phyloP scores from a whole-genome alignment of 805 yeast species.

The Phaffomyces antillensis region DNA sequence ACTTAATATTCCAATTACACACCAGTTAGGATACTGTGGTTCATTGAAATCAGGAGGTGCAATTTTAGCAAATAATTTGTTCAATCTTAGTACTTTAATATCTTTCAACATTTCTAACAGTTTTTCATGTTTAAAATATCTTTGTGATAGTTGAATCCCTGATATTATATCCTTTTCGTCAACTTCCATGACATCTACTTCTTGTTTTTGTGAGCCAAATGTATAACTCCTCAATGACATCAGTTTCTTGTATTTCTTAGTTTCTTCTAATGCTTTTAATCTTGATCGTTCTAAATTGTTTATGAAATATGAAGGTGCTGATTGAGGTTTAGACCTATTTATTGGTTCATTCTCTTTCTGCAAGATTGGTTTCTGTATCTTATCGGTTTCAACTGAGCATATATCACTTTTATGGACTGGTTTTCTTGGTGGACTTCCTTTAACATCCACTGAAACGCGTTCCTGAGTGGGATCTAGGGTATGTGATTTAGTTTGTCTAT shows the following conservation, averaged over 20 bases:
- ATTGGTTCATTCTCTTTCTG: background rate
- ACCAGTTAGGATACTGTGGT: constrained; percentile 72
- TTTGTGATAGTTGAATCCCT: constrained; percentile 33
- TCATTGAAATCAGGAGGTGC: constrained; percentile 60
- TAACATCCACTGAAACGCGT: background rate
- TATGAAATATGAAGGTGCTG: constrained; percentile 27
- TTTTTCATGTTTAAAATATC: constrained; percentile 36
- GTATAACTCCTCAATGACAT: constrained; percentile 32
- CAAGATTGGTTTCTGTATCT: background rate
- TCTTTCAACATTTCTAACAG: constrained; percentile 36
- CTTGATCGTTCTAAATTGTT: constrained; percentile 24
- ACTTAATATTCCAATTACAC: constrained; percentile 64
- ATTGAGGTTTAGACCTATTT: background rate
- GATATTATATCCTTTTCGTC: constrained; percentile 40
- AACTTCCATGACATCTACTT: constrained; percentile 13
- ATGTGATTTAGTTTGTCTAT: no score
- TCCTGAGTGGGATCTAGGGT: background rate
- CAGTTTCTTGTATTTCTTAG: constrained; percentile 19
- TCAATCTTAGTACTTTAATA: constrained; percentile 49
- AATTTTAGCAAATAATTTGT: constrained; percentile 57
- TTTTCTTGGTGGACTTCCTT: background rate
- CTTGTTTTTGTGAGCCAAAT: constrained; percentile 27
- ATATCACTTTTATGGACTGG: no score
- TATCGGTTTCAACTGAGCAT: background rate
- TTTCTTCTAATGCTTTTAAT: constrained; percentile 15